Evolutionary conservation across 768 basidiomycete species (phyloP), one percentile per base, ranked within the genome.

Genomic region (Tubosaeta brunneosetosa): DNA sequence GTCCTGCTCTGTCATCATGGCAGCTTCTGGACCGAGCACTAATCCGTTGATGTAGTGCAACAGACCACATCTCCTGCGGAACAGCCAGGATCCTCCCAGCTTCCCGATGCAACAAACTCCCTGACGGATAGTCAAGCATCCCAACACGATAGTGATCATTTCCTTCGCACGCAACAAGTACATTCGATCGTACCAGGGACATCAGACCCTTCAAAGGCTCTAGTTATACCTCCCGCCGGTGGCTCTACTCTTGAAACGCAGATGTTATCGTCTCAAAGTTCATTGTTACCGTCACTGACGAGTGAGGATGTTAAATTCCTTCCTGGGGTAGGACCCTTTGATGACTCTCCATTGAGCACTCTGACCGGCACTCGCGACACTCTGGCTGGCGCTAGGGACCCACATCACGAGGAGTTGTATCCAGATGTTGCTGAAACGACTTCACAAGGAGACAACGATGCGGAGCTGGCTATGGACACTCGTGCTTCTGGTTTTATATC

Each of bases 41-140:
- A 31, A 65, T 29, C 4, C 3, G 16, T 44, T n/a, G 8, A 27
- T 9, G 25, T 10, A 44, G 43, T 29, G 26, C 43, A 29, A 29
- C 14, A 29, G 27, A 57, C 43, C 7, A 13, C 47, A 19, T 47
- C 42, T 40, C 33, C 52, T 12, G 8, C 49, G 14, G 51, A 55
- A 22, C 43, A 56, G 38, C 14, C 43, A 17, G n/a, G 48, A n/a
- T 47, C 27, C 13, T 46, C 44, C 32, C 41, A 45, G 8, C n/a
- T 13, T n/a, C 25, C 34, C 32, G 13, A 8, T 16, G 22, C n/a
- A 36, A 26, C 41, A 2, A 29, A 33, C n/a, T 3, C 29, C 8
- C 4, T 3, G 4, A 17, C 26, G 12, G 22, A 41, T 19, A n/a
- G 27, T 19, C 44, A 22, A 36, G 32, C 29, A 4, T 29, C 32